A percentile compares a stretch with the other conserved stretches of the same genome.
phyloP scores from a whole-genome alignment of 2,329 filamentous ascomycete species.

The Xylaria arbuscula region DNA sequence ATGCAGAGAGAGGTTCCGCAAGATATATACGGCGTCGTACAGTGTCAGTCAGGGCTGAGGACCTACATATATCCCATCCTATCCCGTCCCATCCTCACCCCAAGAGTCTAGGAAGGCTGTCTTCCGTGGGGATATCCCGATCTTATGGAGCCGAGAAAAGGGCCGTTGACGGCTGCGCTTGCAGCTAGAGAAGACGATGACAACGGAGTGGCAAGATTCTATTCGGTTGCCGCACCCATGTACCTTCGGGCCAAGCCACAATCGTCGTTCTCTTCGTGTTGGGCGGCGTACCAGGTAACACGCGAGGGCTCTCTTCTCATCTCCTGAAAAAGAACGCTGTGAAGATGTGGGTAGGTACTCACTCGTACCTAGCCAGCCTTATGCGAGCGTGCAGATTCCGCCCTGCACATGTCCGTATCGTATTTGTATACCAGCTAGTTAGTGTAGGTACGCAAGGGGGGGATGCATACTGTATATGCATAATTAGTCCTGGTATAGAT shows the following conservation, averaged over 20 bases:
- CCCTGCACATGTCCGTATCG: constrained; percentile 21
- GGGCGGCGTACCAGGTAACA: background rate
- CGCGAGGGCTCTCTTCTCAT: background rate
- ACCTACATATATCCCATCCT: too few relatives aligned
- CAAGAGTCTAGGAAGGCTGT: background rate
- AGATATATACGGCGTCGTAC: too few relatives aligned
- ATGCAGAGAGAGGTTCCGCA: too few relatives aligned
- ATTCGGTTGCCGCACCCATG: background rate
- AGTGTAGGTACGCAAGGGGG: background rate
- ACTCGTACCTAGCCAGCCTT: constrained; percentile 4
- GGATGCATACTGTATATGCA: too few relatives aligned
- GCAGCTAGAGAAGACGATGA: background rate
- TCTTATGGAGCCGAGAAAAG: background rate
- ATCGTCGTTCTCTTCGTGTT: background rate
- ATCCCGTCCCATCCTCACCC: background rate
- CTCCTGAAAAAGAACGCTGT: background rate
- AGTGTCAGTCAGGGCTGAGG: too few relatives aligned
- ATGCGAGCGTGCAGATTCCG: constrained; percentile 1
- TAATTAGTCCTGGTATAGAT: background rate
- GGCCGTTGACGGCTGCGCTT: background rate
- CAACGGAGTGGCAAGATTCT: background rate
- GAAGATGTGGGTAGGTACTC: background rate
- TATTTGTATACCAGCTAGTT: background rate
- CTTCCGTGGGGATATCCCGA: background rate
- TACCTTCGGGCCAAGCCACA: background rate